These are phyloP conservation scores for Neurospora discreta DNA, from an alignment of 495 filamentous ascomycete genomes.

Conservation along the genomic window DNA sequence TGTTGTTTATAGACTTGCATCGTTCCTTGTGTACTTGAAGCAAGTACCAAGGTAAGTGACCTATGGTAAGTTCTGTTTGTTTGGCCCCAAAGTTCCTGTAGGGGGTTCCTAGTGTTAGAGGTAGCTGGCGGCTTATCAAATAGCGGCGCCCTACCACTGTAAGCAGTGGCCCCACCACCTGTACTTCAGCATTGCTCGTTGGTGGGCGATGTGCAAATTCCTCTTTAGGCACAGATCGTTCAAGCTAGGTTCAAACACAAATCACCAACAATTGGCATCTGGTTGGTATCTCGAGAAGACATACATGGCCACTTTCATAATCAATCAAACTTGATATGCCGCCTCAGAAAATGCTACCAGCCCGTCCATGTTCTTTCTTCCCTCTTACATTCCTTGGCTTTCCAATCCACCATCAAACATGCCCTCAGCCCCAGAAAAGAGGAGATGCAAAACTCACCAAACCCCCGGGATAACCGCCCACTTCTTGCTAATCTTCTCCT, in stretches of 20 bases:
- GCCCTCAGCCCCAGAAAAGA: neutral
- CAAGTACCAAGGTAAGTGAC: neutral
- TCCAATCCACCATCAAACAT: neutral
- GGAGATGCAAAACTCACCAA: conserved; percentile 25
- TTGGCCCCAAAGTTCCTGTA: neutral
- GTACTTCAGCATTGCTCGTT: no score
- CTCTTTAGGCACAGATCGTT: neutral
- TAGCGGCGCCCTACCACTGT: neutral
- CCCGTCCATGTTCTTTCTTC: neutral
- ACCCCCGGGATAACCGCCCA: conserved; percentile 79
- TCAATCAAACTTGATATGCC: neutral
- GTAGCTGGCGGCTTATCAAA: neutral
- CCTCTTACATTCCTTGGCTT: neutral
- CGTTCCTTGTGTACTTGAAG: neutral
- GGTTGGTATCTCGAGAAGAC: neutral
- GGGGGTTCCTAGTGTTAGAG: neutral
- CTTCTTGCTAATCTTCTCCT: conserved; percentile 57
- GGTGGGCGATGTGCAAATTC: neutral
- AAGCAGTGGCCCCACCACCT: neutral
- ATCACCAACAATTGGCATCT: neutral
- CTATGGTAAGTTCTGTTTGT: neutral
- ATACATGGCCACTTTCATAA: neutral
- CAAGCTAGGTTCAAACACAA: no score
- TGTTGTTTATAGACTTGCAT: neutral
- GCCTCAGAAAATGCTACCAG: neutral